A percentile compares a stretch with the other conserved stretches of the same genome.
These are phyloP conservation scores for Nannizziopsis arthrosporioides DNA, from an alignment of 2,329 filamentous ascomycete species.

Conservation along the genomic window DNA sequence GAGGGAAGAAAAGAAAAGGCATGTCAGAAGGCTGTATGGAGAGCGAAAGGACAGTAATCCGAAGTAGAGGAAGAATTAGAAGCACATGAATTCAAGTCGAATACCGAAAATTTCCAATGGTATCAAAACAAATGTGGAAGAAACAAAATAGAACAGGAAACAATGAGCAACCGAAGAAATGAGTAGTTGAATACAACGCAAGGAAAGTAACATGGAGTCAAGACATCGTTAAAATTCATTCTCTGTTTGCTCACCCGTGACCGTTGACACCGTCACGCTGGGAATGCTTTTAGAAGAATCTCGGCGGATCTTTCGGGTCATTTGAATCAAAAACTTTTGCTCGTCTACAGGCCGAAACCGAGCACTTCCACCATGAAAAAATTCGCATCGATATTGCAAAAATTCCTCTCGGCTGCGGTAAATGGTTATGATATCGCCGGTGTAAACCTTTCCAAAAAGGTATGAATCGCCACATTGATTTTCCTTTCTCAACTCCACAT, in stretches of 20 bases:
- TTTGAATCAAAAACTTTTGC: constrained; percentile 30
- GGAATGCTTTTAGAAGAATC: background rate
- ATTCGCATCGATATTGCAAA: constrained; percentile 36
- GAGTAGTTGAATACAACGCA: no score
- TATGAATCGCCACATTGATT: constrained; percentile 40
- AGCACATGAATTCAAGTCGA: no score
- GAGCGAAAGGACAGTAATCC: no score
- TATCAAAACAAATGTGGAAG: no score
- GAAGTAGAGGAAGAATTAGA: no score
- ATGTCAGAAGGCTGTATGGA: no score
- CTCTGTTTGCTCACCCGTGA: constrained; percentile 1
- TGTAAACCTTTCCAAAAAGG: constrained; percentile 56
- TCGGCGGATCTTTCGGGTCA: constrained; percentile 25
- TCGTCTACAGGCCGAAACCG: constrained; percentile 31
- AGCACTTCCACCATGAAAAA: constrained; percentile 37
- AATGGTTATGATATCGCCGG: constrained; percentile 65
- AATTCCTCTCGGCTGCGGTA: constrained; percentile 44
- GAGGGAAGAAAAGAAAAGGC: no score
- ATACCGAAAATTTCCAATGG: no score
- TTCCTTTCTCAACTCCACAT: constrained; percentile 48
- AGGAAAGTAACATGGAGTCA: no score
- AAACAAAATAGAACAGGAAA: no score
- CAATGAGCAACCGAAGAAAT: no score
- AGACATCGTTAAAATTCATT: background rate
- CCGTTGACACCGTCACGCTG: constrained; percentile 3